Base-by-base conservation (phyloP, 768 basidiomycete species). In the Neoboletus brunneissimus region DNA sequence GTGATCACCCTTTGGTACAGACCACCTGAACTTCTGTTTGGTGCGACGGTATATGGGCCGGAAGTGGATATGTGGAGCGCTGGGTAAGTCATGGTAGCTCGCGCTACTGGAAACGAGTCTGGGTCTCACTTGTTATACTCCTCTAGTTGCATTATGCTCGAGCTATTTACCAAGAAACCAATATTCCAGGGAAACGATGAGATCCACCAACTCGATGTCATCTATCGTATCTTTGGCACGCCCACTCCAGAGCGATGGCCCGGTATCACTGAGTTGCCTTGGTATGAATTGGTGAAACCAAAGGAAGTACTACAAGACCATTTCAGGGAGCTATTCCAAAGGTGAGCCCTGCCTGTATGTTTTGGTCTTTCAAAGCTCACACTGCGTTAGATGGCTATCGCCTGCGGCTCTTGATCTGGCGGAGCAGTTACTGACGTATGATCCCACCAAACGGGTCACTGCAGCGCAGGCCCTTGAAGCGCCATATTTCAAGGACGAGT, bases 61-160 rank as follows among this genome's bases (percentile, higher is more conserved):
- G 95, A 96, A 67, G 96, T 99, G 23, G 97, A 99, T 67, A 97
- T 98, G 88, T 99, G 97, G 97, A 96, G 94, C 71, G 97, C 97
- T 41, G 97, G 97, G 94, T 96, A 74, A 57, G 60, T 32, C 40
- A 13, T 35, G 37, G 34, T 48, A 27, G 44, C 15, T 43, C 9
- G 3, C 9, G 3, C n/a, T 44, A 2, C 27, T 31, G 20, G 6
- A 44, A 32, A 50, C 38, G 22, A 32, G 31, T 22, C 11, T 46
- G 20, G 29, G 29, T 15, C 22, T 25, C n/a, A 45, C 22, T 52
- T 20, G 18, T 44, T 34, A 7, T 7, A 37, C 5, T 1, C 47
- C 46, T 59, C 5, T 61, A 98, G 95, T 43, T 98, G 97, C 72
- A 99, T 99, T 64, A 98, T 98, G 89, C 84, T 99, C 44, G 97